These are phyloP conservation scores for Rubia tinctorum DNA, from an alignment of 305 asterid genomes.

Conservation along the genomic window DNA sequence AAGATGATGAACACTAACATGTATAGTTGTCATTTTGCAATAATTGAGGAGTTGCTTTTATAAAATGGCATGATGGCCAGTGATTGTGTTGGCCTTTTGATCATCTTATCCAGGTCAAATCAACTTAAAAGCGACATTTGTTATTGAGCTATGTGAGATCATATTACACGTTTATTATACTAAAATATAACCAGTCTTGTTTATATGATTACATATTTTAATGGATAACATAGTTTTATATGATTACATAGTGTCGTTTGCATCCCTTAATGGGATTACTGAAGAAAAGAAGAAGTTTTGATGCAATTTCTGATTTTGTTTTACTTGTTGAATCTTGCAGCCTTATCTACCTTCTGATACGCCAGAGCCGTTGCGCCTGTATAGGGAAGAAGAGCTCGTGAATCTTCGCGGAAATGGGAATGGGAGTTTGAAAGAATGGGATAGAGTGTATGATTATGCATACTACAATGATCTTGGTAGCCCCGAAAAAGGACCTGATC, in stretches of 20 bases:
- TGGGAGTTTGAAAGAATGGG: slow-evolving; percentile 77
- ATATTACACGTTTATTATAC: not conserved
- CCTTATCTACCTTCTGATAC: slow-evolving; percentile 63
- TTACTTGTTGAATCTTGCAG: slow-evolving; percentile 26
- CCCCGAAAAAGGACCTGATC: slow-evolving; percentile 54
- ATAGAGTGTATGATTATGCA: slow-evolving; percentile 92
- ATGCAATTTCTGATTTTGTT: not conserved
- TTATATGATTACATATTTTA: too few relatives aligned
- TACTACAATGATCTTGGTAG: slow-evolving; percentile 68
- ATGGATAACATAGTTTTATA: too few relatives aligned
- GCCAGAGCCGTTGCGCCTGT: slow-evolving; percentile 54
- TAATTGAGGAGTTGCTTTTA: slow-evolving; percentile 4
- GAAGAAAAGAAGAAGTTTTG: not conserved
- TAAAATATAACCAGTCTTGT: not conserved
- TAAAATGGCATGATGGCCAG: not conserved
- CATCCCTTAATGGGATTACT: too few relatives aligned
- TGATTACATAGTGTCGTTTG: too few relatives aligned
- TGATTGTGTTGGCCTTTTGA: not conserved
- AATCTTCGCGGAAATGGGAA: slow-evolving; percentile 67
- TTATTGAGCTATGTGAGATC: not conserved
- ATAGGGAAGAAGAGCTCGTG: slow-evolving; percentile 67
- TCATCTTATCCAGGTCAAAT: not conserved
- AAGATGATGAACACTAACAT: not conserved
- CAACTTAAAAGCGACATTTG: not conserved
- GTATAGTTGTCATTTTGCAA: not conserved